These are phyloP conservation scores for Hexamita inflata DNA, from an alignment of 208 protist genomes.

Conservation along the genomic window DNA sequence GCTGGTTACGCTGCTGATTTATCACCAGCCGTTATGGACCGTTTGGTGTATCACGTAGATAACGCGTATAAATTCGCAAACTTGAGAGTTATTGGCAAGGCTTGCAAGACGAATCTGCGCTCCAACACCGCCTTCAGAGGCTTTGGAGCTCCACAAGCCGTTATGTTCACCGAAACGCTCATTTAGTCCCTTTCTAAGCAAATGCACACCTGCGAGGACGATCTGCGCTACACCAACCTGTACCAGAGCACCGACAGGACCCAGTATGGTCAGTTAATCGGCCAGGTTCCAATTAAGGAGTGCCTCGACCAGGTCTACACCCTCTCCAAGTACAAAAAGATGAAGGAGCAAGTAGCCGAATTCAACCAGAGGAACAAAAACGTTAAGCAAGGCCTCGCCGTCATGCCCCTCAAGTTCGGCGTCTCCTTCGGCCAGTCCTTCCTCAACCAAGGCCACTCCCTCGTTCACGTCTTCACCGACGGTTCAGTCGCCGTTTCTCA, in stretches of 20 bases:
- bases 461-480: conserved; percentile 53
- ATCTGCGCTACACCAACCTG: conserved; percentile 13
- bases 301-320: too few relatives aligned
- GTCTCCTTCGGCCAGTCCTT: conserved; percentile 55
- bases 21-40: too few relatives aligned
- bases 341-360: conserved; percentile 30
- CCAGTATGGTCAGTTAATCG: background rate
- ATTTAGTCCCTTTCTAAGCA: background rate
- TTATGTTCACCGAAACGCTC: background rate
- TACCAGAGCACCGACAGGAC: background rate
- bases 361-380: conserved; percentile 59
- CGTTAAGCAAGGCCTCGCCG: conserved; percentile 60
- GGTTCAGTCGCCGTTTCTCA: conserved; percentile 48
- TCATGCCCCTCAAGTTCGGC: conserved; percentile 64
- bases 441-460: conserved; percentile 53
- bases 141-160: conserved; percentile 28
- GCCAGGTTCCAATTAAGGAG: background rate
- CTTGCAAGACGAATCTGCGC: too few relatives aligned
- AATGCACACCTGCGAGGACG: background rate
- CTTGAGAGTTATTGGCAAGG: too few relatives aligned
- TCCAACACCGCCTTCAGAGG: conserved; percentile 36
- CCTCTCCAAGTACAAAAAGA: too few relatives aligned
- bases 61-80: too few relatives aligned
- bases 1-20: too few relatives aligned
- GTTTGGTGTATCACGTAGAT: too few relatives aligned